phyloP scores from a whole-genome alignment of 2,329 filamentous ascomycete species.

The Pyricularia sp. region DNA sequence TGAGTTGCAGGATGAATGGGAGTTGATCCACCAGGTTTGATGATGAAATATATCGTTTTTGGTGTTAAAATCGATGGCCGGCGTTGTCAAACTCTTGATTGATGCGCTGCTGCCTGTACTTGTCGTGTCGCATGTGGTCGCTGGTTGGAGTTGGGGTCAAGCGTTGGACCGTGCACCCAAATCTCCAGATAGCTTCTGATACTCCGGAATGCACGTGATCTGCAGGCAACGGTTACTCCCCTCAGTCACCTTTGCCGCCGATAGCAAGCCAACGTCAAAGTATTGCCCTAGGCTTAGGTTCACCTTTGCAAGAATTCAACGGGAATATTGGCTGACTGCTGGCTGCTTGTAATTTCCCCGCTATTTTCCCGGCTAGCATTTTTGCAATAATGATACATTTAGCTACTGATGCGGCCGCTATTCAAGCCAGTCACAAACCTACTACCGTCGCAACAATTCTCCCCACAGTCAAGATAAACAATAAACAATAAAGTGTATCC shows the following conservation, averaged over 20 bases:
- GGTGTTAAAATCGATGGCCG: not conserved
- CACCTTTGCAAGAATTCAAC: not conserved
- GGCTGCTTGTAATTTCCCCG: not conserved
- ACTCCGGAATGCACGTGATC: not conserved
- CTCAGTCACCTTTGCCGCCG: not conserved
- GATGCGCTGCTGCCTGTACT: not conserved
- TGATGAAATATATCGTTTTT: not conserved
- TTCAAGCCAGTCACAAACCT: not conserved
- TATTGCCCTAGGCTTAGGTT: not conserved
- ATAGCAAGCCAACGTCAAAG: not conserved
- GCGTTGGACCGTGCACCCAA: not conserved
- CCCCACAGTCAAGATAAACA: not conserved
- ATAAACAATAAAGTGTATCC: not conserved
- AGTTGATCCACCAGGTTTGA: not conserved
- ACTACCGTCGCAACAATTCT: not conserved
- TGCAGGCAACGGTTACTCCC: not conserved
- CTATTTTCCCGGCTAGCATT: not conserved
- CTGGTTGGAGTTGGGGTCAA: not conserved
- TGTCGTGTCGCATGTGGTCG: not conserved
- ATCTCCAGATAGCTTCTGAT: not conserved
- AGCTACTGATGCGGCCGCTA: not conserved
- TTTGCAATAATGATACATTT: not conserved
- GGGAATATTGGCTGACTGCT: too few species aligned
- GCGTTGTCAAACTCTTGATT: not conserved
- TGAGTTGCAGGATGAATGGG: not conserved